These are phyloP conservation scores for Fusarium sp. DNA, from an alignment of 2,329 filamentous ascomycete genomes.

Conservation along the genomic window DNA sequence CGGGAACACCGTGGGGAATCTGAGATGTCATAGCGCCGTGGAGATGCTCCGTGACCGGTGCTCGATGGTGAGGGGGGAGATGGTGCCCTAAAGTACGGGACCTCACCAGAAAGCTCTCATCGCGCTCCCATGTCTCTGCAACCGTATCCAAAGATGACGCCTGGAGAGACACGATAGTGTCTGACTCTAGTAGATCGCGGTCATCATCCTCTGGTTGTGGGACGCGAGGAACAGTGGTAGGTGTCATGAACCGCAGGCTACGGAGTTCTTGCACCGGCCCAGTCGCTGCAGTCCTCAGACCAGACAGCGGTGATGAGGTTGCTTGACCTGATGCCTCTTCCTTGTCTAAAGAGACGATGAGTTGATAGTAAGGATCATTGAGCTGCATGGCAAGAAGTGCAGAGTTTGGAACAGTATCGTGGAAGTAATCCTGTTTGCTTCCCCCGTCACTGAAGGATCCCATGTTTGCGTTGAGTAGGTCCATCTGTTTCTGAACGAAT, in stretches of 20 bases:
- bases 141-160: not conserved
- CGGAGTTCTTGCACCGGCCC: not conserved
- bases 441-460: not conserved
- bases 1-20: not conserved
- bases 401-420: not conserved
- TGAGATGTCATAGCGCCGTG: not conserved
- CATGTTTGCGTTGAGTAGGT: not conserved
- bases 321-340: not conserved
- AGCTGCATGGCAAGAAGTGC: not conserved
- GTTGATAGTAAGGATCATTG: not conserved
- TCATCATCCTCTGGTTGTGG: not conserved
- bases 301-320: rapidly evolving
- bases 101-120: not conserved
- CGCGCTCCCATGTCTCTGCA: not conserved
- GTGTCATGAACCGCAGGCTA: not conserved
- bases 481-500: not conserved
- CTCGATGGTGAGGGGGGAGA: not conserved
- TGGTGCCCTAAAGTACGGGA: not conserved
- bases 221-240: not conserved
- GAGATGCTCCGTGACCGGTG: not conserved
- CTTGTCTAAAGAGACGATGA: rapidly evolving
- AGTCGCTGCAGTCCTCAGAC: not conserved
- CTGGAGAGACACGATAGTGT: rapidly evolving
- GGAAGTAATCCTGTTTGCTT: not conserved
- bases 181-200: rapidly evolving